These are phyloP conservation scores for Ricinus communis DNA, from an alignment of 345 rosid genomes.

Conservation along the genomic window DNA sequence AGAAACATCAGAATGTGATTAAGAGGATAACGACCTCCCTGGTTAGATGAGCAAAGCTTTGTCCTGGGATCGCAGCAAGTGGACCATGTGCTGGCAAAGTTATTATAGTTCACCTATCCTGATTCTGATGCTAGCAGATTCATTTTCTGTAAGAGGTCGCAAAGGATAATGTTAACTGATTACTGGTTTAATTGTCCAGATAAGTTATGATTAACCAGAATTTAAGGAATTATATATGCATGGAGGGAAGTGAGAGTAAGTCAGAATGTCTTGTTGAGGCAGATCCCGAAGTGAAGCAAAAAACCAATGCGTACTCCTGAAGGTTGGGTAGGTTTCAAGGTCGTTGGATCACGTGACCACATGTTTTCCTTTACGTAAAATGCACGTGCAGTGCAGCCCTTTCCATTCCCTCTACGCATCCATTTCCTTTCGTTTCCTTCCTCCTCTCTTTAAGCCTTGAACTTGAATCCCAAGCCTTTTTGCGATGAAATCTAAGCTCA, in stretches of 20 bases:
- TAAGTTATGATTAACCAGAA: not conserved
- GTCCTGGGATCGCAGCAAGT: conserved; percentile 1
- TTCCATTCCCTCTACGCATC: conserved; percentile 16
- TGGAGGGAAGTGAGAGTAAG: conserved; percentile 5
- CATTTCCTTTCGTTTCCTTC: too few relatives aligned
- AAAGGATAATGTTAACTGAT: not conserved
- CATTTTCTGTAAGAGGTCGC: not conserved
- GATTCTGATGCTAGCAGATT: not conserved
- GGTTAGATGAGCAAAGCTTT: not conserved
- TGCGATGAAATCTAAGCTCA: too few relatives aligned
- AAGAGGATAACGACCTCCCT: too few relatives aligned
- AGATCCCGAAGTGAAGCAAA: conserved; percentile 37
- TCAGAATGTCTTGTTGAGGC: conserved; percentile 39
- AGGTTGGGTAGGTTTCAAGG: conserved; percentile 16
- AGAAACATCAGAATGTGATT: too few relatives aligned
- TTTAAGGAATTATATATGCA: not conserved
- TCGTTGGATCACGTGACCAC: conserved; percentile 34
- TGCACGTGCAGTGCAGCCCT: conserved; percentile 29
- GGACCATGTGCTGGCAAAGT: conserved; percentile 13
- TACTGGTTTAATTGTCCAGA: too few relatives aligned
- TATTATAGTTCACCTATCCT: not conserved
- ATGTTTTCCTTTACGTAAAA: conserved; percentile 31
- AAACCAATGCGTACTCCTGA: conserved; percentile 24
- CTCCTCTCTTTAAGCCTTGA: too few relatives aligned
- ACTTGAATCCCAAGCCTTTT: not conserved